Base-by-base conservation (phyloP, 768 basidiomycete species). In the Lactarius deliciosus region DNA sequence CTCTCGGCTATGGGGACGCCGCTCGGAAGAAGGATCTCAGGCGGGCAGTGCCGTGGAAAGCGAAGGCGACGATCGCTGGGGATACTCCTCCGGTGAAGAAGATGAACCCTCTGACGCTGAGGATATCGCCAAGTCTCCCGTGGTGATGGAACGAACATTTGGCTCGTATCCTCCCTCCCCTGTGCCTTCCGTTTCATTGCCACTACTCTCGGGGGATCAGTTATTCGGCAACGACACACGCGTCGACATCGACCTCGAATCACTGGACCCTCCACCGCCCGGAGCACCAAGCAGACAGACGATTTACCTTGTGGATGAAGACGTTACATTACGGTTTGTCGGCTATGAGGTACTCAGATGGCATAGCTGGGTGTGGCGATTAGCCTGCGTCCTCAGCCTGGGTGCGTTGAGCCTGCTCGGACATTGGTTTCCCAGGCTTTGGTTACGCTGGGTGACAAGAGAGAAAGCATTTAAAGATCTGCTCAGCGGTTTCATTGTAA, bases 391-490 rank as follows among this genome's bases (percentile, higher is more conserved):
- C 7, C 59, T 90, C 9, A 85, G 87, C 2, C 77, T 88, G 13
- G 96, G 97, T 5, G 75, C 85, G 5, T 79, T 98, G 25, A 88
- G 83, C 13, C 81, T 99, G 20, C 76, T 96, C 10, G 96, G 95
- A 4, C 88, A 94, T 72, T 99, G 97, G 97, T 87, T 97, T 70
- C 97, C 97, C 64, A 85, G 83, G 6, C 70, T 95, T 32, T 98
- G 97, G 97, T 84, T 98, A 60, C 85, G 85, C 34, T 96, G 90
- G 85, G 90, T 92, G 25, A 86, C 93, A 2, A 82, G 79, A 55
- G 92, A 96, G 76, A 92, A 85, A 61, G 89, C 90, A 25, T 99
- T 98, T 72, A 85, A 86, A 57, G 79, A 91, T 64, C 80, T 86
- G 10, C 76, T 77, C 41, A 77, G 85, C 70, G 92, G 91, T 5